Base-by-base conservation (phyloP, 805 yeast genomes). In the Zygosaccharomyces siamensis region DNA sequence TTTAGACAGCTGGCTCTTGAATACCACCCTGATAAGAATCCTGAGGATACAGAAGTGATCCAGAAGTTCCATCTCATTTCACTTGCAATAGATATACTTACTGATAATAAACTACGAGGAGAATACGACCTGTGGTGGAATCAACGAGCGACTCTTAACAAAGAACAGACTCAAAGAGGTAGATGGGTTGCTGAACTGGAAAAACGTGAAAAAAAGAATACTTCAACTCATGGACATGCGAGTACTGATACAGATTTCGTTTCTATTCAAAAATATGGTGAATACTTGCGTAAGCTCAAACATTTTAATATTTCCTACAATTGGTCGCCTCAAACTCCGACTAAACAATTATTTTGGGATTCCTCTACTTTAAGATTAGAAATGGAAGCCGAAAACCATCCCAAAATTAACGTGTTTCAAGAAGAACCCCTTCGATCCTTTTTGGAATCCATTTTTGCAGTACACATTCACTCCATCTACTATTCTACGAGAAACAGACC, bases 1-100 rank as follows among this genome's bases (percentile, higher is more conserved):
- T 62, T 54, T 43, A 52, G 61, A 26, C 39, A 37, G 14, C 36
- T 62, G 48, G 63, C 65, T n/a, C 47, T 63, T 21, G 42, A 48
- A 18, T 57, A 55, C 44, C 67, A 63, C 46, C 67, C 67, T 2
- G 67, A 63, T 47, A 63, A 63, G 39, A 53, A 51, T 18, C 50
- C 51, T 2, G 49, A 46, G 7, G 54, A 49, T 14, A 39, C 51
- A 14, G 50, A 40, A 3, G 55, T 58, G 0, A 49, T 50, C 2
- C 61, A 56, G 12, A 54, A 41, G 43, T 69, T 69, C 50, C 59
- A 55, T 16, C 43, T 40, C 18, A 40, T 68, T n/a, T 53, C 54
- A 8, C 52, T 53, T 30, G 72, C 72, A 0, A 44, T 58, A 10
- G 51, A 50, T 20, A 54, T 60, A 11, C 58, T 69, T 23, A 39